Evolutionary conservation across 2,329 filamentous ascomycete species (phyloP), one percentile per base, ranked within the genome.

Genomic region (Fusarium sp.): DNA sequence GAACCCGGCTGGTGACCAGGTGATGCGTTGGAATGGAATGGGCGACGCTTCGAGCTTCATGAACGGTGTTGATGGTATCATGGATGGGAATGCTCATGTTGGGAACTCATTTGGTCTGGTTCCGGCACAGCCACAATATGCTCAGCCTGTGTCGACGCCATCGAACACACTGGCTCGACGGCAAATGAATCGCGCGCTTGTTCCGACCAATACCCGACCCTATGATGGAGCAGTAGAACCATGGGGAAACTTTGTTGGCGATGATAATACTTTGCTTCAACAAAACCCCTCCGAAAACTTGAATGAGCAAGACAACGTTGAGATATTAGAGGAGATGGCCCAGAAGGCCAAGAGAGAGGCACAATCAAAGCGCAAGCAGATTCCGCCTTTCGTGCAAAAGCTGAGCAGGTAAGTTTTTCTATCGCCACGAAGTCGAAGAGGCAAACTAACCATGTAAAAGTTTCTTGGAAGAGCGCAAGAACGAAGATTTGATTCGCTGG

Each of bases 361-460:
- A 1, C 93, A 95, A 81, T 89, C 92, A 22, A 98, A 98, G 83
- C 88, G 95, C 78, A 98, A 98, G 83, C 94, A 97, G 79, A 98
- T 99, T 17, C 96, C 96, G 2, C 96, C 96, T 1, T 99, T 99
- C 85, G 95, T 99, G 48, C 95, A 98, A 82, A 99, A 99, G 81
- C 85, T 99, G 62, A 97, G 95, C 90, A 98, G 96, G 96, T 97
- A 86, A 84, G 89, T 51, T 60, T 57, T 17, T 15, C 22, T 44
- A n/a, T 24, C 51, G 47, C 24, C 32, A 20, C 13, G 22, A 15
- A 28, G 36, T 39, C 36, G 22, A 45, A 39, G 20, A 39, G 39
- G 18, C 32, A 62, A 56, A 58, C 78, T 82, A 65, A 82, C 74
- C 28, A 15, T n/a, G 8, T 38, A 1, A 52, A 54, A 98, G 96